Evolutionary conservation across 2,329 filamentous ascomycete genomes (phyloP).

Genomic region (Periconia sp.): DNA sequence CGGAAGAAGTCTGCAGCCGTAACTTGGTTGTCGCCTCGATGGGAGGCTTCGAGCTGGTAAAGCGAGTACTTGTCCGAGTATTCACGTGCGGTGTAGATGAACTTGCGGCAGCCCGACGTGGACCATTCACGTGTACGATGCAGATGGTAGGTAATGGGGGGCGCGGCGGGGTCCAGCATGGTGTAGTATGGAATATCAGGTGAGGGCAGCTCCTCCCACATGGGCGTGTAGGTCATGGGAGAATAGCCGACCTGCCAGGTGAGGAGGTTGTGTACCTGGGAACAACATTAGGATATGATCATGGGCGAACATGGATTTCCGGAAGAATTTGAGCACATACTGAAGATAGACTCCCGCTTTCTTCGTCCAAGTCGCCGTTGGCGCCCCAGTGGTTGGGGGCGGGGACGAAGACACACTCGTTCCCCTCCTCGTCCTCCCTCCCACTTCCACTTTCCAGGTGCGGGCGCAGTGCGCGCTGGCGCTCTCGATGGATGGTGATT

Average conservation of each 20-base stretch:
- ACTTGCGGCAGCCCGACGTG: conserved; percentile 35
- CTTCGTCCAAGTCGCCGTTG: conserved; percentile 40
- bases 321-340: conserved; percentile 20
- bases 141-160: conserved; percentile 37
- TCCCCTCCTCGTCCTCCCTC: conserved; percentile 37
- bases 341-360: conserved; percentile 39
- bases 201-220: conserved; percentile 36
- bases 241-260: conserved; percentile 40
- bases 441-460: conserved; percentile 42
- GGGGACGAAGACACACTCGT: conserved; percentile 40
- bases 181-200: conserved; percentile 37
- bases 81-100: conserved; percentile 40
- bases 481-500: conserved; percentile 39
- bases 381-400: conserved; percentile 43
- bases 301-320: not conserved
- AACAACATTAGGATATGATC: not conserved
- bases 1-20: conserved; percentile 39
- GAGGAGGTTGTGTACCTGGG: conserved; percentile 38
- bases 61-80: conserved; percentile 39
- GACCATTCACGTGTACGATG: conserved; percentile 43
- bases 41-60: conserved; percentile 38
- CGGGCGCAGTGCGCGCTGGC: conserved; percentile 36
- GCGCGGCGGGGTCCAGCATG: conserved; percentile 34
- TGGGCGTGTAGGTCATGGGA: conserved; percentile 34
- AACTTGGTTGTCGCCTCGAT: conserved; percentile 36